Percentiles rank a stretch among this genome's conserved stretches.
Conservation (phyloP, 75 land plant genomes). For the Gnetum montanum region DNA sequence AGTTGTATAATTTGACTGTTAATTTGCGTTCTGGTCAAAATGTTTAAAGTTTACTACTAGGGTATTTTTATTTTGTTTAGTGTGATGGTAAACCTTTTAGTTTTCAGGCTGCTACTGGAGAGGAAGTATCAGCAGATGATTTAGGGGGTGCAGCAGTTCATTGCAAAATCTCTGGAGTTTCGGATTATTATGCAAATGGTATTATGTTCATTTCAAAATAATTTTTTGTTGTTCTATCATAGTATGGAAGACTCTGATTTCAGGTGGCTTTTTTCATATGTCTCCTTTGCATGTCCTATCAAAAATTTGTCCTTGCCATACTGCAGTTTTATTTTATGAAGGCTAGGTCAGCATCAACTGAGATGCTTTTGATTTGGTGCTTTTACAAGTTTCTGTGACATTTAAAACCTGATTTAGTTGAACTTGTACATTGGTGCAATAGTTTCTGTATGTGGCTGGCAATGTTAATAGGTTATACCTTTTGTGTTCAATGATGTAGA, state of each 20-base stretch:
- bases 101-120: conserved; percentile 96
- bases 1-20: too few relatives aligned
- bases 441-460: too few relatives aligned
- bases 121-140: conserved; percentile 94
- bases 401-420: too few relatives aligned
- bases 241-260: too few relatives aligned
- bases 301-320: not conserved
- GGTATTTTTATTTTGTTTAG: not conserved
- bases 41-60: too few relatives aligned
- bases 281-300: not conserved
- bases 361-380: too few relatives aligned
- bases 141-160: conserved; percentile 92
- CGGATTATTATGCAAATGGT: conserved; percentile 96
- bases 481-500: too few relatives aligned
- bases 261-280: too few relatives aligned
- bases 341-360: too few relatives aligned
- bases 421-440: too few relatives aligned
- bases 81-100: not conserved
- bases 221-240: not conserved
- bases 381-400: too few relatives aligned
- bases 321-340: not conserved
- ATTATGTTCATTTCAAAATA: conserved; percentile 6
- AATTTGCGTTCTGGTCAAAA: not conserved
- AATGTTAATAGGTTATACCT: too few relatives aligned
- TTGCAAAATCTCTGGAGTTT: conserved; percentile 91